Base-by-base conservation (phyloP, 495 filamentous ascomycete species). In the Penicillium diatomitis region DNA sequence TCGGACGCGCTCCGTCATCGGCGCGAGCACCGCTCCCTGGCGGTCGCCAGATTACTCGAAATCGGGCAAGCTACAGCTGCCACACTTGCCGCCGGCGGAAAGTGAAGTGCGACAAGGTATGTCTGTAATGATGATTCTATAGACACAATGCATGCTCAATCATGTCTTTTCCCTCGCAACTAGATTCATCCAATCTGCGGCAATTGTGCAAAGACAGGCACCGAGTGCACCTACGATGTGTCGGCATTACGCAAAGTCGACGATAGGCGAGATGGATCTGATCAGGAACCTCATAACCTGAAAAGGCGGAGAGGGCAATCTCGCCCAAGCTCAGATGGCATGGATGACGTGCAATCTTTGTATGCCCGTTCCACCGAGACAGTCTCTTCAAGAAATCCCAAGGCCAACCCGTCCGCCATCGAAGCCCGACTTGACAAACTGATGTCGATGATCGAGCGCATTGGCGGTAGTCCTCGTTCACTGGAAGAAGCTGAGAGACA, bases 121-220 rank as follows among this genome's bases (percentile, higher is more conserved):
- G 0, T 11, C 33, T 6, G 11, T 27, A 2, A 0, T 2, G 8
- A 20, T n/a, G 8, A 1, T 32, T 9, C 3, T 27, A 1, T 2
- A 2, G 8, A n/a, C 27, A 5, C 9, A 9, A 32, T 3, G 28
- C 9, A 2, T 33, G 12, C 35, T 34, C 29, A n/a, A 47, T 31
- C 0, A 11, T 5, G 8, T 20, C 7, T 6, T 20, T 3, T 4
- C 2, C 20, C 20, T 20, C 20, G 20, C 20, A 8, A 3, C 4
- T 52, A 74, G 71, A 62, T 69, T 9, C 72, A 76, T 50, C 72
- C 72, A 3, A 54, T 73, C n/a, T 76, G 72, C 47, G 66, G 70
- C 9, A 73, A 73, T 49, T 76, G 72, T 52, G 47, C 52, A 33
- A 76, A 74, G 45, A 73, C 64, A 54, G 66, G 64, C 28, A 61